Base-by-base conservation (phyloP, 345 rosid species). In the Passiflora organensis region DNA sequence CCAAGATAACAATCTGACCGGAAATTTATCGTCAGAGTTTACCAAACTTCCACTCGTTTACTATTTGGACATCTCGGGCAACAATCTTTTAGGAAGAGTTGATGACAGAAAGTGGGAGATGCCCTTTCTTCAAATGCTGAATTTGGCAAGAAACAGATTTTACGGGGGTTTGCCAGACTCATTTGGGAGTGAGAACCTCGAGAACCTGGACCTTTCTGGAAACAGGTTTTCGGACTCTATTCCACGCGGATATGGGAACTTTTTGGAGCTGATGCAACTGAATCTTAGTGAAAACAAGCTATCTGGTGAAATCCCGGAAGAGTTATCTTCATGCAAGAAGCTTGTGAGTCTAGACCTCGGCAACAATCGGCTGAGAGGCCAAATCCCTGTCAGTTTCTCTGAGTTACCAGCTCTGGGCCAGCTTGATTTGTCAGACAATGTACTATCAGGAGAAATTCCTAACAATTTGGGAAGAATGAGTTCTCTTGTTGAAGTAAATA, bases 291-390 rank as follows among this genome's bases (percentile, higher is more conserved):
- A 62, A 38, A 91, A 91, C 74, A 23, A 79, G 51, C 75, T 91
- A 44, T 55, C 60, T 0, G 96, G 95, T 43, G 72, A 65, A 45
- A 86, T 91, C 67, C 95, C 98, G 2, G 70, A 49, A 10, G 82
- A 83, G 43, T 50, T 91, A 44, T 79, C 88, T 67, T 79, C 79
- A 8, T 82, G 86, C 80, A 78, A 59, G 78, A 82, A 81, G 66
- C 82, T 91, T 21, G 95, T 88, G 41, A 78, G 67, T 48, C 73
- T 91, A 55, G 90, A 88, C 78, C 74, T 91, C n/a, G 87, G 96
- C 65, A 59, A 74, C 55, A 91, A 91, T 63, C 76, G 69, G 53
- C 78, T 91, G 20, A 69, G 46, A 0, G 95, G 95, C 18, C 66
- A 48, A 56, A 82, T 91, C 51, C 95, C 98, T 34, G 38, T 48